phyloP scores from a whole-genome alignment of 2,329 filamentous ascomycete species.

The Diaporthe ilicicola region DNA sequence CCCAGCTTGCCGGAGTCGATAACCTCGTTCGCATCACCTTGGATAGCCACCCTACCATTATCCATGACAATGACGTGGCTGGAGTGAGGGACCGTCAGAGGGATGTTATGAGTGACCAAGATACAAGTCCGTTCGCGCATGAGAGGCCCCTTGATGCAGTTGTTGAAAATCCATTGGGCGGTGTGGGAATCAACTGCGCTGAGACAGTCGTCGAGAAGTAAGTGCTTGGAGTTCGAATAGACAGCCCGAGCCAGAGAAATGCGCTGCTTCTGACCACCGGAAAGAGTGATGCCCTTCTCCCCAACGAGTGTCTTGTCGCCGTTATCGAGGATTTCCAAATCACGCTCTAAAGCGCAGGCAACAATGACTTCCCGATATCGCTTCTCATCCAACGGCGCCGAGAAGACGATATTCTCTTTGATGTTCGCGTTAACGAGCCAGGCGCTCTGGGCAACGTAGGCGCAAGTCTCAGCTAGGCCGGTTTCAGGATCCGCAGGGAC shows the following conservation, averaged over 20 bases:
- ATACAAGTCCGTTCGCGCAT: slow-evolving; percentile 93
- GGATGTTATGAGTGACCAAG: slow-evolving; percentile 92
- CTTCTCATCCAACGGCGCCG: slow-evolving; percentile 79
- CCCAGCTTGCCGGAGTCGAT: slow-evolving; percentile 89
- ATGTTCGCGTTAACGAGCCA: slow-evolving; percentile 98
- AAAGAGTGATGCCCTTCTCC: slow-evolving; percentile 96
- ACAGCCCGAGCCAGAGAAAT: slow-evolving; percentile 96
- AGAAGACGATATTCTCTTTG: slow-evolving; percentile 94
- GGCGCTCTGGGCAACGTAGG: slow-evolving; percentile 95
- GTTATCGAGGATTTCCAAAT: slow-evolving; percentile 89
- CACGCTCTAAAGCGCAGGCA: slow-evolving; percentile 89
- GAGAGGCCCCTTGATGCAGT: slow-evolving; percentile 87
- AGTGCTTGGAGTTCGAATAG: slow-evolving; percentile 92
- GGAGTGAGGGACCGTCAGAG: slow-evolving; percentile 83
- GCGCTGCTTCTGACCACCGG: slow-evolving; percentile 95
- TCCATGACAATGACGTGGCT: slow-evolving; percentile 86
- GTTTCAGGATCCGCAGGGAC: slow-evolving; percentile 83
- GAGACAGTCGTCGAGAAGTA: slow-evolving; percentile 93
- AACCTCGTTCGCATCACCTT: slow-evolving; percentile 81
- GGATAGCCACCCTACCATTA: slow-evolving; percentile 80
- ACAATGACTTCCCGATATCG: slow-evolving; percentile 89
- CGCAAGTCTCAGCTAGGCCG: slow-evolving; percentile 87
- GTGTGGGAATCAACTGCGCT: slow-evolving; percentile 98
- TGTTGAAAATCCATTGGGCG: slow-evolving; percentile 96
- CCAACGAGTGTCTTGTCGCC: slow-evolving; percentile 95